A percentile compares a stretch with the other conserved stretches of the same genome.
These are phyloP conservation scores for Kodamaea sp. DNA, from an alignment of 1,139 yeast species.

Conservation along the genomic window DNA sequence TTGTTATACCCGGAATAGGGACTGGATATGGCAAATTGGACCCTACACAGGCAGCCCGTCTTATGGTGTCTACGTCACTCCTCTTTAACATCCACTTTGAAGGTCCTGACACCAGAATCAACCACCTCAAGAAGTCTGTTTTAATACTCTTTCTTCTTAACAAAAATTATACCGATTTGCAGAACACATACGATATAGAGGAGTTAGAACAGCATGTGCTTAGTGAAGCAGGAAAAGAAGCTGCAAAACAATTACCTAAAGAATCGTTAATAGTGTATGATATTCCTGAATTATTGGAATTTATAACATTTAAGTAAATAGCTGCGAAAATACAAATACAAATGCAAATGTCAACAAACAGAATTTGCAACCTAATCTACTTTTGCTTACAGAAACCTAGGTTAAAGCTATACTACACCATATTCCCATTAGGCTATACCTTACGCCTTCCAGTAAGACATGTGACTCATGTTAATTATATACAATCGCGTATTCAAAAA, in stretches of 20 bases:
- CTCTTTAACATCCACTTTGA: constrained; percentile 15
- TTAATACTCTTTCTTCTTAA: constrained; percentile 22
- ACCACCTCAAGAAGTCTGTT: constrained; percentile 17
- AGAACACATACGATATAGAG: constrained; percentile 2
- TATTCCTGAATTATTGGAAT: neutral
- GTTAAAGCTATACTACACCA: too few species aligned
- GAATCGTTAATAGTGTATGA: neutral
- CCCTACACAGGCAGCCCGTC: constrained; percentile 18
- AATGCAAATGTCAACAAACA: too few species aligned
- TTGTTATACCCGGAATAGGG: constrained; percentile 32
- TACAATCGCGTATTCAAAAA: neutral
- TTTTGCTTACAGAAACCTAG: too few species aligned
- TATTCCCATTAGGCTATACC: too few species aligned
- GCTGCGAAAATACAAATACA: too few species aligned
- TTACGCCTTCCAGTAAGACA: too few species aligned
- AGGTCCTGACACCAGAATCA: constrained; percentile 2
- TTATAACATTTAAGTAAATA: too few species aligned
- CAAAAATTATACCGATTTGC: constrained; percentile 21
- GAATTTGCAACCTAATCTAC: too few species aligned
- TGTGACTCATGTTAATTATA: too few species aligned
- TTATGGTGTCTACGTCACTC: constrained; percentile 23
- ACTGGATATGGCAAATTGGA: constrained; percentile 29
- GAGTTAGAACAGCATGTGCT: constrained; percentile 3
- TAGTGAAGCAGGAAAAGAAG: neutral
- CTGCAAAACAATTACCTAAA: neutral